Base-by-base conservation (phyloP, 768 basidiomycete species). In the Tulasnella sp. region DNA sequence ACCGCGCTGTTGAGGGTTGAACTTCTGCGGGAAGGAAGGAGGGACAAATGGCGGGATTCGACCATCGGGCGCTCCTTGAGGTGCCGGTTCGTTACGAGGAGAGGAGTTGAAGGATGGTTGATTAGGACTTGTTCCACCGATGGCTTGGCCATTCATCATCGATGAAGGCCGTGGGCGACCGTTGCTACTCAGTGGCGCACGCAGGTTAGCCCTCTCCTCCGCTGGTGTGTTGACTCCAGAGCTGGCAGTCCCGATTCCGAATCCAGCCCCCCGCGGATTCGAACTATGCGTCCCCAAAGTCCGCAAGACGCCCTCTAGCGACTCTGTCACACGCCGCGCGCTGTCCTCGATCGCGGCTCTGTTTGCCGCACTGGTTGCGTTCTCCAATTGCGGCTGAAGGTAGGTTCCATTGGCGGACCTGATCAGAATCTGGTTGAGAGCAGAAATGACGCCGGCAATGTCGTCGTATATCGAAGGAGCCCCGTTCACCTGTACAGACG, bases 361-460 rank as follows among this genome's bases (percentile, higher is more conserved):
- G 27, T 30, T 48, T 26, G 55, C 55, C 11, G 19, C 41, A 11
- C 44, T 29, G n/a, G 13, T 4, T 4, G 51, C 23, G 19, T 9
- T 27, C 34, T 52, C 51, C 23, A 30, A 29, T 9, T 23, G n/a
- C 8, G 24, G 51, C 19, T 42, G 29, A 10, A 38, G 17, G 49
- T 59, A 59, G 24, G 48, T 32, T 13, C 58, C 58, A 49, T 59
- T 47, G 9, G 58, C 44, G 3, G 58, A 29, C n/a, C 58, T 30
- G n/a, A 5, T 43, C 58, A 59, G 47, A 4, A 59, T 30, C 7
- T 51, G n/a, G 32, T 30, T 59, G 27, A 59, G 44, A 9, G 44
- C 45, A 1, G 24, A 2, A 29, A 59, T 59, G 21, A 59, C 58
- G 17, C 26, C 58, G 15, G 58, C 3, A 47, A 59, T 38, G 23